These are phyloP conservation scores for Aspergillus ochraceoroseus DNA, from an alignment of 2,329 filamentous ascomycete genomes.

Conservation along the genomic window DNA sequence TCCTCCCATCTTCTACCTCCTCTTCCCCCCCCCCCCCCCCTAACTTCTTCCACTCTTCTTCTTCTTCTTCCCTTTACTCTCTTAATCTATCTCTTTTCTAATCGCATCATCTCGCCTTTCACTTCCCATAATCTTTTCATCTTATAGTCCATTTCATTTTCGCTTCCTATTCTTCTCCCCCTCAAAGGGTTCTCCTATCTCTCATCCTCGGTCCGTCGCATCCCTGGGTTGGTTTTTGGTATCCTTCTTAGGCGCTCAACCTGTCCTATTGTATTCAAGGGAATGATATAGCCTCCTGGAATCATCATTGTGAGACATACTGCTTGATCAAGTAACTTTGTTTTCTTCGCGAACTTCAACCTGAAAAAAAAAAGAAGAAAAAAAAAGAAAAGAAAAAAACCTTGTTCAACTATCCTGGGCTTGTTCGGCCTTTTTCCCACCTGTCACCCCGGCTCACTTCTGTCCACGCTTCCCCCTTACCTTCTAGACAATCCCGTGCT, in stretches of 20 bases:
- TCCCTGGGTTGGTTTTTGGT: slow-evolving; percentile 11
- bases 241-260: slow-evolving; percentile 9
- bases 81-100: slow-evolving; percentile 14
- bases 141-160: slow-evolving; percentile 11
- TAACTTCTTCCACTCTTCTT: slow-evolving; percentile 11
- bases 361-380: too few relatives aligned
- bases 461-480: slow-evolving; percentile 13
- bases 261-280: slow-evolving; percentile 13
- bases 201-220: slow-evolving; percentile 22
- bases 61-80: slow-evolving; percentile 11
- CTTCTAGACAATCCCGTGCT: slow-evolving; percentile 18
- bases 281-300: slow-evolving; percentile 9
- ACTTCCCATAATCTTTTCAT: slow-evolving; percentile 9
- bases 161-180: slow-evolving; percentile 12
- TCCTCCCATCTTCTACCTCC: slow-evolving; percentile 18
- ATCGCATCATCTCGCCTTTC: slow-evolving; percentile 14
- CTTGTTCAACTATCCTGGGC: not conserved
- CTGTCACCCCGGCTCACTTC: slow-evolving; percentile 15
- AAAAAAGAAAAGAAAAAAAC: too few relatives aligned
- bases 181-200: slow-evolving; percentile 17
- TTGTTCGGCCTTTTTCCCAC: slow-evolving; percentile 5
- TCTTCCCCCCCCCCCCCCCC: slow-evolving; percentile 16
- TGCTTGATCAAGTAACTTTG: slow-evolving; percentile 2
- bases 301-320: slow-evolving; percentile 10
- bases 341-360: not conserved